Evolutionary conservation across 2,329 filamentous ascomycete species (phyloP).

Genomic region (Pezicula rhizophila): DNA sequence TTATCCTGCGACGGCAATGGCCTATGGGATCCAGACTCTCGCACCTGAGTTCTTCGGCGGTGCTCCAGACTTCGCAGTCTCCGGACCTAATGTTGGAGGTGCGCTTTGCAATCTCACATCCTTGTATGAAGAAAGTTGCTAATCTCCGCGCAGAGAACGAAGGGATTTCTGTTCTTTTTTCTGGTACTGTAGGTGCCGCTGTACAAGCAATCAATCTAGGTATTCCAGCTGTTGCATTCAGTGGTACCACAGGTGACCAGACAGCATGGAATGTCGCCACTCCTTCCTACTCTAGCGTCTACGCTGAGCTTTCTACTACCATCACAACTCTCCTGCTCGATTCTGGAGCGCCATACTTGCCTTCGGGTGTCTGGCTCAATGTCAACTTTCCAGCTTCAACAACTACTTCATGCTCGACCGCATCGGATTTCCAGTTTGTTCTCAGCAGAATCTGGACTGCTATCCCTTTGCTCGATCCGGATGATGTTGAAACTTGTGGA

Average conservation of each 20-base stretch:
- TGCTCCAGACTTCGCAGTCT: constrained; percentile 55
- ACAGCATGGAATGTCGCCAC: constrained; percentile 46
- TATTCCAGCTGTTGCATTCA: constrained; percentile 65
- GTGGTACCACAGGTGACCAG: constrained; percentile 43
- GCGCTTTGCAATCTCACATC: background rate
- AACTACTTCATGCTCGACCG: constrained; percentile 41
- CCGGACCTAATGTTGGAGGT: constrained; percentile 55
- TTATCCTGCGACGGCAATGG: constrained; percentile 58
- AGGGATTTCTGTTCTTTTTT: constrained; percentile 49
- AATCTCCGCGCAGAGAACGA: constrained; percentile 38
- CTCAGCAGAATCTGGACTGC: constrained; percentile 53
- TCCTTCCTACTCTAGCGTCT: constrained; percentile 50
- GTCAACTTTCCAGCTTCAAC: constrained; percentile 59
- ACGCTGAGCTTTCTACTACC: constrained; percentile 55
- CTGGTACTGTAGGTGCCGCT: constrained; percentile 63
- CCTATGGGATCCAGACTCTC: constrained; percentile 54
- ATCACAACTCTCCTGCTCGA: constrained; percentile 49
- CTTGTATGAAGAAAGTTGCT: background rate
- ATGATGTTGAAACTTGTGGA: constrained; percentile 54
- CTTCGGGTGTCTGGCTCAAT: constrained; percentile 55
- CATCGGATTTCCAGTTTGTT: constrained; percentile 55
- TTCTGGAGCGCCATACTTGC: constrained; percentile 57
- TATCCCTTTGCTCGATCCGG: constrained; percentile 25
- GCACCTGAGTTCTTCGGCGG: constrained; percentile 48
- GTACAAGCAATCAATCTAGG: constrained; percentile 49